phyloP scores from a whole-genome alignment of 345 rosid species.

The Salix koriyanagi region DNA sequence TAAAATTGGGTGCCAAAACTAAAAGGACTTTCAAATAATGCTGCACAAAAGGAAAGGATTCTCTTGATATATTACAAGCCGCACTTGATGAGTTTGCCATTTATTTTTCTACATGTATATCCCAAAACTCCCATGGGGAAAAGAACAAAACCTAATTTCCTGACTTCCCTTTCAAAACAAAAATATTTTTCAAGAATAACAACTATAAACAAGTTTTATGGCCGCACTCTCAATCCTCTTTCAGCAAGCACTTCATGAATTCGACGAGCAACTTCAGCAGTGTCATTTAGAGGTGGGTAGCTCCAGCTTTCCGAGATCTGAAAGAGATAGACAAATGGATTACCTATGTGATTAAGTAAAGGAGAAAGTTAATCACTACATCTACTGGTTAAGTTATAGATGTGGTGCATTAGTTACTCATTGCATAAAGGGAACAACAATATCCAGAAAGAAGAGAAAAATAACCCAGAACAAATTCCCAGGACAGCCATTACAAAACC shows the following conservation, averaged over 20 bases:
- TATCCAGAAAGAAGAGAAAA: not conserved
- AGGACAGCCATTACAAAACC: not conserved
- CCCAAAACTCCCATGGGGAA: constrained; percentile 1
- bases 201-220: constrained; percentile 34
- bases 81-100: constrained; percentile 20
- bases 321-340: not conserved
- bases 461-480: not conserved
- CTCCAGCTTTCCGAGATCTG: constrained; percentile 94
- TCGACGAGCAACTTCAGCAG: constrained; percentile 77
- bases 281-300: constrained; percentile 89
- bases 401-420: not conserved
- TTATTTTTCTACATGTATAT: constrained; percentile 27
- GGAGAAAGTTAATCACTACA: not conserved
- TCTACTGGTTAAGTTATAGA: not conserved
- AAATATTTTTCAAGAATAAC: constrained; percentile 13
- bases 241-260: constrained; percentile 64
- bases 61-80: constrained; percentile 37
- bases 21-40: not conserved
- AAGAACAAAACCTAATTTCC: constrained; percentile 10
- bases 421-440: not conserved
- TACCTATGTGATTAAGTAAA: not conserved
- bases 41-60: not conserved
- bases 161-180: not conserved
- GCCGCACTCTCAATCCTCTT: constrained; percentile 73
- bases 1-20: not conserved